Evolutionary conservation across 441 rosid genomes (phyloP).

Genomic region (Dalechampia spathulata): DNA sequence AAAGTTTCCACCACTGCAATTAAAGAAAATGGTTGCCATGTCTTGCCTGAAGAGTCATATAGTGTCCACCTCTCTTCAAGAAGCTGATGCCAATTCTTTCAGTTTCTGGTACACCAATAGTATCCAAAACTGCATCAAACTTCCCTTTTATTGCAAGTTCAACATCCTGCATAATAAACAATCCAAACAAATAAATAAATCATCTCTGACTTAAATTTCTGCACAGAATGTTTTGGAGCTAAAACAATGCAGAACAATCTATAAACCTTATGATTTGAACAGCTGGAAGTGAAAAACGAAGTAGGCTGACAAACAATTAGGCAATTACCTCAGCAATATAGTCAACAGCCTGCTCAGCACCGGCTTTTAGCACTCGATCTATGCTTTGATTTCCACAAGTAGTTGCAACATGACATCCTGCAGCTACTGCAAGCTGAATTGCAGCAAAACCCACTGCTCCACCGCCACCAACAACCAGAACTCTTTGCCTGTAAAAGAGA

Average conservation of each 20-base stretch:
- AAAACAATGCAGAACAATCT: background rate
- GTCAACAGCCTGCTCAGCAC: conserved; percentile 89
- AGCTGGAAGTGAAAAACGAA: conserved; percentile 6
- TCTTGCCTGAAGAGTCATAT: conserved; percentile 89
- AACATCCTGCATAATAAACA: conserved; percentile 50
- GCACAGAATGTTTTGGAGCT: background rate
- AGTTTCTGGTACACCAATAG: conserved; percentile 84
- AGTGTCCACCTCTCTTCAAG: conserved; percentile 81
- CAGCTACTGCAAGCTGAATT: conserved; percentile 76
- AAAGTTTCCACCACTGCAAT: background rate
- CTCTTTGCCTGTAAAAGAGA: conserved; percentile 51
- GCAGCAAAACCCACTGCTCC: conserved; percentile 96
- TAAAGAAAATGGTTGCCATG: conserved; percentile 7
- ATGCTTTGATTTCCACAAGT: conserved; percentile 76
- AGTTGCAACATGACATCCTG: conserved; percentile 63
- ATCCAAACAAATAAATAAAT: conserved; percentile 4
- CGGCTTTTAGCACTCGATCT: conserved; percentile 56
- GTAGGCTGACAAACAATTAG: conserved; percentile 7
- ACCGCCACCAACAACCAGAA: conserved; percentile 82
- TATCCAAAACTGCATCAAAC: conserved; percentile 90
- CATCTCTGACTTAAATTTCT: background rate
- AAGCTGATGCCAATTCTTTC: conserved; percentile 72
- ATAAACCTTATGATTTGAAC: background rate
- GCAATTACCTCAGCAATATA: conserved; percentile 61
- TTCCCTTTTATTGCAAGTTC: conserved; percentile 74